A percentile compares a stretch with the other conserved stretches of the same genome.
phyloP scores from a whole-genome alignment of 2,329 filamentous ascomycete genomes.

The Bimuria novae-zelandiae region DNA sequence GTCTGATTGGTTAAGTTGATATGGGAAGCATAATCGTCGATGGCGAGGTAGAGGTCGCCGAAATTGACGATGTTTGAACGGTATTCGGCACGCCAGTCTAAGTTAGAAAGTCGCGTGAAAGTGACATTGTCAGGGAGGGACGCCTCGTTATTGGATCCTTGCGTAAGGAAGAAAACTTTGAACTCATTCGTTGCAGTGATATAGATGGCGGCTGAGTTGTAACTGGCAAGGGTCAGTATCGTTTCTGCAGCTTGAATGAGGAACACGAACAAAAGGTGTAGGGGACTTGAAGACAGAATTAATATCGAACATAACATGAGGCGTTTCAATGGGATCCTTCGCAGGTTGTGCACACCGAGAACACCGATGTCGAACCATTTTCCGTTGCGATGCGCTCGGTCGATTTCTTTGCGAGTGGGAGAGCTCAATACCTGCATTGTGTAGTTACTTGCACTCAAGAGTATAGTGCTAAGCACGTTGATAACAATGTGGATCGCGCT shows the following conservation, averaged over 20 bases:
- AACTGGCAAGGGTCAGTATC: conserved; percentile 8
- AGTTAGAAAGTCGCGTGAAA: neutral
- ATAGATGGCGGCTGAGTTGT: conserved; percentile 23
- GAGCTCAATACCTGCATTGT: conserved; percentile 25
- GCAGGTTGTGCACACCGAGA: conserved; percentile 47
- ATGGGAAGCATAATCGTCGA: conserved; percentile 4
- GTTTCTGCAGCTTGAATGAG: neutral
- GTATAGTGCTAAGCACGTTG: conserved; percentile 48
- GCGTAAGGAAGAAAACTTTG: conserved; percentile 7
- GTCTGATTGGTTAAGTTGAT: neutral
- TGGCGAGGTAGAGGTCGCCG: conserved; percentile 8
- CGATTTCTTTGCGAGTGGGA: conserved; percentile 12
- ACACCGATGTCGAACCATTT: conserved; percentile 49
- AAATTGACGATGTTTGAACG: conserved; percentile 1
- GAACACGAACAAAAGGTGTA: conserved; percentile 40
- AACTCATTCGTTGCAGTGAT: conserved; percentile 14
- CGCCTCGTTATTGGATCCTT: neutral
- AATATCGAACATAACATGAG: conserved; percentile 6
- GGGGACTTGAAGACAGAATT: conserved; percentile 33
- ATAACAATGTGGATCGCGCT: conserved; percentile 51
- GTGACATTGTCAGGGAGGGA: neutral
- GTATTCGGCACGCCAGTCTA: conserved; percentile 6
- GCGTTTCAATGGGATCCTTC: conserved; percentile 1
- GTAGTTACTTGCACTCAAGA: conserved; percentile 24
- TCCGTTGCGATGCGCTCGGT: conserved; percentile 26